A percentile compares a stretch with the other conserved stretches of the same genome.
phyloP scores from a whole-genome alignment of 2,329 filamentous ascomycete species.

The Tetracladium maxilliforme region DNA sequence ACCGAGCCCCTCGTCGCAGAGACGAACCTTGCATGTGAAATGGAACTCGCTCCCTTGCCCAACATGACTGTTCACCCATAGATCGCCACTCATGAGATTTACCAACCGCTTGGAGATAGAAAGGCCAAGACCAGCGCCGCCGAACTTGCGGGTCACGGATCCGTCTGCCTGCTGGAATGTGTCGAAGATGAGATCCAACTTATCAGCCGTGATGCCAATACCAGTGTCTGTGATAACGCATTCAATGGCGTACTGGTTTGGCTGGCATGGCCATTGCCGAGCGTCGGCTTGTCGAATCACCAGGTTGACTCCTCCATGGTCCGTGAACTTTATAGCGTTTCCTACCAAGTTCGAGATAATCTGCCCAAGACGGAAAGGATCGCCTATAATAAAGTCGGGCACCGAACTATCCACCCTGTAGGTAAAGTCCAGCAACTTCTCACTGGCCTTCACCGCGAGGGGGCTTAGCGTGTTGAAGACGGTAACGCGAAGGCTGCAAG shows the following conservation, averaged over 20 bases:
- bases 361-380: conserved; percentile 90
- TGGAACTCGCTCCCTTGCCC: conserved; percentile 89
- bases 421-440: conserved; percentile 83
- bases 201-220: conserved; percentile 90
- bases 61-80: conserved; percentile 90
- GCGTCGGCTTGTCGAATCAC: conserved; percentile 65
- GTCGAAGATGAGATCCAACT: conserved; percentile 94
- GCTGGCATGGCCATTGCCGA: conserved; percentile 47
- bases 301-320: conserved; percentile 88
- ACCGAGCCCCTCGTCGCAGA: conserved; percentile 64
- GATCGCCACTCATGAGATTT: conserved; percentile 88
- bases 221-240: conserved; percentile 94
- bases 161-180: conserved; percentile 98
- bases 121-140: conserved; percentile 81
- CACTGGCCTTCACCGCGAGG: conserved; percentile 90
- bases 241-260: conserved; percentile 82
- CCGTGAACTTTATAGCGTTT: conserved; percentile 98
- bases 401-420: conserved; percentile 90
- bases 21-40: conserved; percentile 84
- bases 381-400: conserved; percentile 87
- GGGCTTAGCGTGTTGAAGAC: conserved; percentile 99
- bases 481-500: conserved; percentile 83
- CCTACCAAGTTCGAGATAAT: conserved; percentile 95
- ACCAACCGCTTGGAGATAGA: conserved; percentile 93
- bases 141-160: conserved; percentile 90